Evolutionary conservation across 345 rosid species (phyloP), one percentile per base, ranked within the genome.

Genomic region (Moricandia arvensis): DNA sequence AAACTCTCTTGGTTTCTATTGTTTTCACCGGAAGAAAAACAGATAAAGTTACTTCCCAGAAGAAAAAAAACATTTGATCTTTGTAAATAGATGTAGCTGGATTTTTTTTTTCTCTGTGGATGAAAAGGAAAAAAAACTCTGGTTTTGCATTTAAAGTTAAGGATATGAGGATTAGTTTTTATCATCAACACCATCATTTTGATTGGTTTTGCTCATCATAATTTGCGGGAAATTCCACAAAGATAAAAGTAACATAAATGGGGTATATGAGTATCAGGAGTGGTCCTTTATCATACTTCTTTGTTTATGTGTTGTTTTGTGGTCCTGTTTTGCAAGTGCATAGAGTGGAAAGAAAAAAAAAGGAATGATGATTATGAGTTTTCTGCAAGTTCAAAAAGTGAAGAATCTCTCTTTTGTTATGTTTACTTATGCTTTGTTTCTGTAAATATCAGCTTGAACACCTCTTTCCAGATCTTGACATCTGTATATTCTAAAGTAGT

Each of bases 281-380:
- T 73, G 81, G 78, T 73, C 78, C 81, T 16, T 65, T 27, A 17
- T 79, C 70, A 73, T 53, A n/a, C 53, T 68, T 68, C 81, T 68
- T 67, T 79, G 74, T 68, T 68, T 24, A 67, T 66, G 70, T 29
- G 81, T 73, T 78, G 63, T 72, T 51, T 61, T 73, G 73, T 78
- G 77, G 73, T 78, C 77, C 77, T 72, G 24, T 34, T 71, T 29
- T 72, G 43, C 35, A 18, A 69, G 62, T 16, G 47, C 58, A 66
- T 47, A 71, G 30, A 59, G 73, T 57, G 58, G 59, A 59, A 66
- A 66, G 61, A 15, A 53, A 78, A 21, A 21, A 21, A 72, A 37
- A 18, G 12, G 64, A 35, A 13, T 37, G 77, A 38, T 60, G 77
- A 60, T 67, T 5, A n/a, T 29, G 59, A 72, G 68, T 65, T 35